Evolutionary conservation across 176 grass and related monocot genomes (phyloP).

Genomic region (Otatea glauca): DNA sequence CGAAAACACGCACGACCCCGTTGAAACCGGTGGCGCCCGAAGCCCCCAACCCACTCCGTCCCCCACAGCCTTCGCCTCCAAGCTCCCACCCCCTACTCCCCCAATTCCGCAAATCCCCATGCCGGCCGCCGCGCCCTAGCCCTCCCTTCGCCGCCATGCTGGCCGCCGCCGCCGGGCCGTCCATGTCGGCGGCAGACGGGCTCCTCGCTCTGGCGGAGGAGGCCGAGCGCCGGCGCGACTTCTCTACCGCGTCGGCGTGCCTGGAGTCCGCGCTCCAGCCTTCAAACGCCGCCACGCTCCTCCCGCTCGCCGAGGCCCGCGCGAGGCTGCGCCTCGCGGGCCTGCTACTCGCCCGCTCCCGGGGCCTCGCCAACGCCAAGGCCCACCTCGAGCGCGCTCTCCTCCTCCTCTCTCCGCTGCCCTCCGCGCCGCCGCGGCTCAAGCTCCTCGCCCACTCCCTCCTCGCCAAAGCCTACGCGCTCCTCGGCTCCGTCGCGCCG

Average conservation of each 20-base stretch:
- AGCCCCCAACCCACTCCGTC: background rate
- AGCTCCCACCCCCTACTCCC: background rate
- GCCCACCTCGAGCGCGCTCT: conserved; percentile 84
- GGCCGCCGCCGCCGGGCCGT: conserved; percentile 29
- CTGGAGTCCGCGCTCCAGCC: conserved; percentile 66
- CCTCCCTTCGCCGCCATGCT: conserved; percentile 5
- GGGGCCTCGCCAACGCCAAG: conserved; percentile 70
- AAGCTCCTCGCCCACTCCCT: conserved; percentile 86
- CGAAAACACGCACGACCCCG: background rate
- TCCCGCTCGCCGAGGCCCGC: conserved; percentile 78
- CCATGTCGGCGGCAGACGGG: conserved; percentile 59
- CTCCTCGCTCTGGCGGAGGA: conserved; percentile 88
- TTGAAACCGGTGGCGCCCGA: conserved; percentile 25
- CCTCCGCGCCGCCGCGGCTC: conserved; percentile 69
- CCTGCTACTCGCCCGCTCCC: conserved; percentile 61
- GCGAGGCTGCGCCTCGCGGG: conserved; percentile 74
- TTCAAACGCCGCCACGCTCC: conserved; percentile 54
- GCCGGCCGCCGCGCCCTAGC: conserved; percentile 24
- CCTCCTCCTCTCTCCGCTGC: conserved; percentile 69
- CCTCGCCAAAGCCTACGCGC: conserved; percentile 64
- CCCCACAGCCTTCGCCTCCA: conserved; percentile 11
- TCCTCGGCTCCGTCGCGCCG: conserved; percentile 64
- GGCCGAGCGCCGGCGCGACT: conserved; percentile 74
- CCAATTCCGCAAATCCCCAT: conserved; percentile 4
- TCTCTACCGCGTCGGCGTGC: conserved; percentile 53